Base-by-base conservation (phyloP, 176 grass and related monocot genomes). In the Eleusine indica region DNA sequence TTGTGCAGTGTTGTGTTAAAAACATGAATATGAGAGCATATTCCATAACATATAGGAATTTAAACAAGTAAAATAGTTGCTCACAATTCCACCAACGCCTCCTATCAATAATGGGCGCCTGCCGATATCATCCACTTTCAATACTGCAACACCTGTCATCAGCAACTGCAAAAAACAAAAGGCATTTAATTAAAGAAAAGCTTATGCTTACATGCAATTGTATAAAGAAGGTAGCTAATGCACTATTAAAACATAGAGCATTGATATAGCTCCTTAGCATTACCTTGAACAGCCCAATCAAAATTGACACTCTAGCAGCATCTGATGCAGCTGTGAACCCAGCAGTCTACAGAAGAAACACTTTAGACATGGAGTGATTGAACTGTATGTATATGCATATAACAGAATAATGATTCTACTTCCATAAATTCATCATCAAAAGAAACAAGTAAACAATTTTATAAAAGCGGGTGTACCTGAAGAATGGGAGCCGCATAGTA, bases 221-320 rank as follows among this genome's bases (percentile, higher is more conserved):
- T 81, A 71, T 11, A 65, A 32, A 64, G 61, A 49, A 41, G 38
- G 25, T 0, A 38, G 25, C 18, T 57, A 66, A 32, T 15, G n/a
- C 40, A 68, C 2, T 37, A n/a, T 40, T 49, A 37, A 9, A 53
- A 25, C 8, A 32, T 12, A 30, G 17, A 82, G 40, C 71, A 66
- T 18, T 28, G 21, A 73, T 54, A n/a, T 48, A 84, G 73, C 53
- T 74, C 25, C 5, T 35, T 79, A 46, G 53, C 21, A 18, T 90
- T 95, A 98, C 96, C 93, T 99, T 99, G 88, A 99, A 99, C 51
- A 94, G 7, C 38, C 96, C 93, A 86, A 99, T 96, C 83, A 94
- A 83, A 84, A 99, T 87, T 65, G 93, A 83, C 43, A 99, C 89
- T 85, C 56, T 92, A 42, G 93, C 89, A 92, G 93, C 96, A 89